Evolutionary conservation across 805 yeast species (phyloP).

Genomic region (Metschnikowia aberdeeniae): DNA sequence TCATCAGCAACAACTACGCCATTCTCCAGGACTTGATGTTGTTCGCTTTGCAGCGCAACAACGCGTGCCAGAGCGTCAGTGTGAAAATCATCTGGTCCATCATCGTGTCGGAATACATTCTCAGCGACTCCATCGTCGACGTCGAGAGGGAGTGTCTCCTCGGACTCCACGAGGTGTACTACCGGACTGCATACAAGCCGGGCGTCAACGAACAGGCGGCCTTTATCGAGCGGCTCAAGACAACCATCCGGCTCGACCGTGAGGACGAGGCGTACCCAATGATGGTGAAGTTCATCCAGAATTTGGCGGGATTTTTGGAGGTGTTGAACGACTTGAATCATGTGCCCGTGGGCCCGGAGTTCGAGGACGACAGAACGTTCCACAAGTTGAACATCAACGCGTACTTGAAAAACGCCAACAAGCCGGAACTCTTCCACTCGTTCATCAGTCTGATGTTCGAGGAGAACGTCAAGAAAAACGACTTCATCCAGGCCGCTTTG

Average conservation of each 20-base stretch:
- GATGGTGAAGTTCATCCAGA: conserved; percentile 48
- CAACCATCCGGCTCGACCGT: conserved; percentile 49
- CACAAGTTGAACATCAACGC: conserved; percentile 72
- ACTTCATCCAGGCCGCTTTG: conserved; percentile 78
- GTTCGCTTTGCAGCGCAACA: conserved; percentile 64
- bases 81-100: conserved; percentile 68
- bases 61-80: conserved; percentile 57
- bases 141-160: conserved; percentile 60
- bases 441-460: conserved; percentile 73
- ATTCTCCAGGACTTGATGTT: conserved; percentile 62
- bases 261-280: conserved; percentile 60
- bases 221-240: conserved; percentile 49
- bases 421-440: conserved; percentile 77
- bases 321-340: conserved; percentile 62
- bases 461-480: conserved; percentile 53
- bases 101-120: conserved; percentile 60
- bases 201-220: conserved; percentile 48
- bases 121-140: conserved; percentile 53
- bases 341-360: conserved; percentile 79
- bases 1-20: conserved; percentile 53
- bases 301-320: conserved; percentile 57
- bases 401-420: conserved; percentile 69
- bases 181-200: conserved; percentile 54
- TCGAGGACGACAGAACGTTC: conserved; percentile 83
- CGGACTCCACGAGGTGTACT: conserved; percentile 63